Evolutionary conservation across 1,284 basidiomycete species (phyloP).

Genomic region (Cutaneotrichosporon cutaneum): DNA sequence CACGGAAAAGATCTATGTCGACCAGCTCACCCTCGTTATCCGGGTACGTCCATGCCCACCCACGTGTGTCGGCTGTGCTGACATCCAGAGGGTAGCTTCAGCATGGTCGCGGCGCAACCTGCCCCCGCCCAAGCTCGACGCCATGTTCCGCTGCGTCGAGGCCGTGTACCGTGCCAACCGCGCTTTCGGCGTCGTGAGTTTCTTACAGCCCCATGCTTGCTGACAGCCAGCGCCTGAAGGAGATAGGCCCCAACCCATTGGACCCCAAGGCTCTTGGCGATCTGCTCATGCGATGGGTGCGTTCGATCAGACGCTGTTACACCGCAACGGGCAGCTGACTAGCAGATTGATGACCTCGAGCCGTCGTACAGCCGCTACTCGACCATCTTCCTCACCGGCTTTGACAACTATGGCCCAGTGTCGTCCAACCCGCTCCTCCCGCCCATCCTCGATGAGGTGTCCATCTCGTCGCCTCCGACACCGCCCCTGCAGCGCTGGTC

Average conservation of each 20-base stretch:
- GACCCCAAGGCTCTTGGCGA: constrained; percentile 95
- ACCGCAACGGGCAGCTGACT: not conserved
- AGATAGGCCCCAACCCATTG: constrained; percentile 87
- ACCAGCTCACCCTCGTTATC: constrained; percentile 83
- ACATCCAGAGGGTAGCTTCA: constrained; percentile 79
- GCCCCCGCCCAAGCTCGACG: constrained; percentile 85
- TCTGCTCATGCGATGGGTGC: constrained; percentile 93
- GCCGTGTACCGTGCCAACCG: constrained; percentile 89
- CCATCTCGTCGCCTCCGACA: constrained; percentile 61
- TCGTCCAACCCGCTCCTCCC: constrained; percentile 70
- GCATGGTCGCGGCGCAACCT: constrained; percentile 96
- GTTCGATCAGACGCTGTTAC: constrained; percentile 33
- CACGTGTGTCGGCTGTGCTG: constrained; percentile 8
- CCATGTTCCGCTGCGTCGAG: constrained; percentile 92
- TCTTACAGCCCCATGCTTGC: not conserved
- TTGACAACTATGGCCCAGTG: constrained; percentile 79
- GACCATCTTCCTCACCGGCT: constrained; percentile 69
- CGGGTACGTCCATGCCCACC: constrained; percentile 61
- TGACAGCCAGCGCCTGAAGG: constrained; percentile 73
- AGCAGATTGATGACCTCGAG: constrained; percentile 83
- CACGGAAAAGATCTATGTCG: constrained; percentile 91
- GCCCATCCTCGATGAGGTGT: constrained; percentile 69
- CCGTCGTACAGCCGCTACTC: constrained; percentile 81
- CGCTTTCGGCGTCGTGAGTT: constrained; percentile 67
- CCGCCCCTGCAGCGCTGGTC: constrained; percentile 65